Base-by-base conservation (phyloP, 1,284 basidiomycete species). In the Ustilago cynodontis region DNA sequence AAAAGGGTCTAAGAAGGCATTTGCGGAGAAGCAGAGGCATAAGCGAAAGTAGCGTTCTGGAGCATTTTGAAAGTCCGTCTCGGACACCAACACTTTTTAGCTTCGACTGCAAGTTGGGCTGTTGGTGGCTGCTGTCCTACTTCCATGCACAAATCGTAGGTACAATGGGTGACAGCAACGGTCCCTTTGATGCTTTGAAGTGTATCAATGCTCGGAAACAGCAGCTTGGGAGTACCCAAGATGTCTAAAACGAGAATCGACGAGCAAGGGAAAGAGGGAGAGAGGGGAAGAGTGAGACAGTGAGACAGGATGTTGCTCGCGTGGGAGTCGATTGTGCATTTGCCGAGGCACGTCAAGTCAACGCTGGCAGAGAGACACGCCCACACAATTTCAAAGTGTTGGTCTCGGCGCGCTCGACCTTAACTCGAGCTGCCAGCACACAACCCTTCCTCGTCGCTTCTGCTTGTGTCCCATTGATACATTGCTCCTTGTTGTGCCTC, bases 11-110 rank as follows among this genome's bases (percentile, higher is more conserved):
- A 20, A 20, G 20, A 43, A 20, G 41, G 20, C 41, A 43, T 8
- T 20, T 20, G 41, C 41, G n/a, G 41, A 43, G 41, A 43, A 14
- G 41, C 18, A 43, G 41, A 43, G 20, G 41, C 41, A 43, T 43
- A 0, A 43, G 41, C 41, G 20, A 43, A 20, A 20, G n/a, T n/a
- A n/a, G 41, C 41, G n/a, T 43, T 43, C 47, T 50, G 26, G 39
- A 13, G 26, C 16, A 33, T 31, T 41, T 51, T 51, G 35, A 59
- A 37, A 59, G 49, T 59, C 58, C 58, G 58, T 51, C 58, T 52
- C 47, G 35, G 26, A 56, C 24, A 43, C 41, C 41, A 43, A 43
- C 41, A 20, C 20, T 20, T 20, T 43, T 43, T 20, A 16, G 41
- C 41, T 43, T 43, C 8, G 16, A 43, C n/a, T 20, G 5, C 41